Base-by-base conservation (phyloP, 179 eudicot genomes). In the Silene noctiflora region DNA sequence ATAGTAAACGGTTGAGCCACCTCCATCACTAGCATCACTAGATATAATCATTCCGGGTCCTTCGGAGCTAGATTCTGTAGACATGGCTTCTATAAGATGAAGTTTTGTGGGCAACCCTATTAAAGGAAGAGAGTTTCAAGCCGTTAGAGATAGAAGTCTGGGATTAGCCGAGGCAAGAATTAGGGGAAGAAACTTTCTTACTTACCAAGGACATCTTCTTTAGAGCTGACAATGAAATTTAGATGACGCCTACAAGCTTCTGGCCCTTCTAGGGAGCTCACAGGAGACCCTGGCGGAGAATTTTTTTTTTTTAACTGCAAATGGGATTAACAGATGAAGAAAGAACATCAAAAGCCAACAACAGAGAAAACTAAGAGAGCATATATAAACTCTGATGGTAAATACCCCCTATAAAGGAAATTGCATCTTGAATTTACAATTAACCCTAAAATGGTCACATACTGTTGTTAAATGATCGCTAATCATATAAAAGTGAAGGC, bases 191-290 rank as follows among this genome's bases (percentile, higher is more conserved):
- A 24, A 22, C 0, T 35, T 72, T 48, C 29, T 53, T 53, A 84
- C 82, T 72, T 19, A 84, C 86, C 86, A n/a, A 72, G 82, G 39
- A 42, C 11, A 39, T 46, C 68, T 53, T 81, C 75, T 3, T 77
- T 68, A 35, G 66, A 27, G 51, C 73, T 72, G 58, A 67, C 39
- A 10, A 22, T 27, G 33, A 53, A 29, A 53, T 81, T 69, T 10
- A 61, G 72, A 75, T 31, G 33, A 3, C 10, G 73, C 14, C 68
- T 67, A 69, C 77, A 79, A 33, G 76, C 80, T 61, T 82, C 85
- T 29, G 82, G 82, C 44, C 82, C 82, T 73, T 84, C 86, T 59
- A 81, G 25, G 27, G 84, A 84, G 46, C 86, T 81, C 59, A 81
- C 81, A 53, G 82, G 80, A 76, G 79, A 81, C 6, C 81, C 62